Evolutionary conservation across 768 basidiomycete species (phyloP), one percentile per base, ranked within the genome.

Genomic region (Leccinellum rugosiceps): DNA sequence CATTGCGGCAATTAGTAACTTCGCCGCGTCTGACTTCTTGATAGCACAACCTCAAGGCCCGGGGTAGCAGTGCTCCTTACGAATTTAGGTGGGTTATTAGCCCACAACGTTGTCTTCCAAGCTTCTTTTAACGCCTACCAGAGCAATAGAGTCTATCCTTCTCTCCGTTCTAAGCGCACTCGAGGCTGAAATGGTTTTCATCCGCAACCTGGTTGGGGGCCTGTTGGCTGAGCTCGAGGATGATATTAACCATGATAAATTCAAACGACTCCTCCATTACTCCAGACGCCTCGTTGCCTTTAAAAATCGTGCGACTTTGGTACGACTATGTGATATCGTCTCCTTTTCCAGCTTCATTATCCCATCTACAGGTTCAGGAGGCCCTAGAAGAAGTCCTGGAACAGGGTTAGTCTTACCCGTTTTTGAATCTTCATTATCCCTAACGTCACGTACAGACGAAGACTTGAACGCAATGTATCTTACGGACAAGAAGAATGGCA

Each of bases 381-480:
- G 90, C 92, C 17, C 75, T 98, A 4, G 93, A 97, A 61, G 96
- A 98, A 72, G 84, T 98, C 1, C 77, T 98, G 26, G 85, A 89
- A 65, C 91, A 95, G 77, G 93, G 94, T 92, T 61, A 52, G 70
- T 60, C 38, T 54, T n/a, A 28, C 19, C 50, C 21, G 34, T 23
- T 34, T 34, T 25, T 25, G 1, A 9, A 30, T 43, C 31, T 44
- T 11, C 41, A 19, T 41, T 19, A 19, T 58, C 46, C 32, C 41
- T 56, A 55, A 56, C 6, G 38, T 56, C 45, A 50, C 57, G 25
- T 57, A 30, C 56, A 96, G 96, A 98, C 63, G 95, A 97, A 70
- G 96, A 98, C 71, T 71, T 98, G 67, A 86, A 86, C 43, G 92
- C 92, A 0, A 97, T 98, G 96, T 94, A 98, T 75, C 83, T 98